These are phyloP conservation scores for Neurospora cerealis DNA, from an alignment of 495 filamentous ascomycete species.

Conservation along the genomic window DNA sequence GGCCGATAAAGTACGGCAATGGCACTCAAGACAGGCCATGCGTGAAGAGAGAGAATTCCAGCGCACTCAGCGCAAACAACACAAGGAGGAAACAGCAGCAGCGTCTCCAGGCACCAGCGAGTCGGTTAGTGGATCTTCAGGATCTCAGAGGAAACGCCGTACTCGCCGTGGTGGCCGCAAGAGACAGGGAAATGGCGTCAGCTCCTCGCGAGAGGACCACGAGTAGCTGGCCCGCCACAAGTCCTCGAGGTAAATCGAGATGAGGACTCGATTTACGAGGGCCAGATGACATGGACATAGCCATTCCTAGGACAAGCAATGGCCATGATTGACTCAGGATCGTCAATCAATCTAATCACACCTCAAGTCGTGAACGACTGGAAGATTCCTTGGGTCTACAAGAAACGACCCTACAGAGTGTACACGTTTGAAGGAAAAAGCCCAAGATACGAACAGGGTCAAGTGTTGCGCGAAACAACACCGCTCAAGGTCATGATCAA, in stretches of 20 bases:
- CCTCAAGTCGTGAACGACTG: not conserved
- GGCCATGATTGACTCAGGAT: not conserved
- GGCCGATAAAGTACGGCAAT: not conserved
- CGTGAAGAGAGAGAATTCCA: not conserved
- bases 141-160: not conserved
- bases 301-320: not conserved
- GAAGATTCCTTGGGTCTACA: not conserved
- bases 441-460: not conserved
- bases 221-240: not conserved
- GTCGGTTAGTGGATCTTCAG: not conserved
- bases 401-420: not conserved
- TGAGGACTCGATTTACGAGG: not conserved
- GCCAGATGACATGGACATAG: not conserved
- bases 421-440: not conserved
- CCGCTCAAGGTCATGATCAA: not conserved
- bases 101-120: not conserved
- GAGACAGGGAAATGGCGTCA: not conserved
- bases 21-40: not conserved
- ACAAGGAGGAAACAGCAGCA: not conserved
- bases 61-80: not conserved
- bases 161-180: too few relatives aligned
- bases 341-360: not conserved
- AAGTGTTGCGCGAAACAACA: not conserved
- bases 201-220: not conserved
- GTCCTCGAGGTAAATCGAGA: not conserved